Conservation (phyloP, 2,329 filamentous ascomycete species). For the Colletotrichum lindemuthianum region DNA sequence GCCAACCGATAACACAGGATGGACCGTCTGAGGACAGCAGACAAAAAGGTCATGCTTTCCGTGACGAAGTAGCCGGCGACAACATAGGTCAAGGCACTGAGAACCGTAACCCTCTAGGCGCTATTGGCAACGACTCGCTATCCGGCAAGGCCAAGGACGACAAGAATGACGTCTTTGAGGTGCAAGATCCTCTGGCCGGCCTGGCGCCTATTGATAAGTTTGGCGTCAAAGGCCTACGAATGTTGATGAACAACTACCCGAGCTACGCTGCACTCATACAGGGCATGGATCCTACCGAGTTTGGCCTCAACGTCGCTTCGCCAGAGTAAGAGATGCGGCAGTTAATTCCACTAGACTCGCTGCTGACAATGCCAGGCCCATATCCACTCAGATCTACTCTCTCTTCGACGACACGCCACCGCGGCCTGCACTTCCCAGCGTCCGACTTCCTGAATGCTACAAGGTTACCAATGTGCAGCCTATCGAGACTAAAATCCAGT, state of each 20-base stretch:
- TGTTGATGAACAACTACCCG: conserved; percentile 71
- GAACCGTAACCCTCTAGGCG: conserved; percentile 54
- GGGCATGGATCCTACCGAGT: conserved; percentile 66
- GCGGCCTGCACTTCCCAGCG: conserved; percentile 66
- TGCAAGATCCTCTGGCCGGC: conserved; percentile 67
- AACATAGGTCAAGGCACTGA: conserved; percentile 45
- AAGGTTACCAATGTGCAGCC: conserved; percentile 73
- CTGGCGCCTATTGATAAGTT: conserved; percentile 72
- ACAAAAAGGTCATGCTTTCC: conserved; percentile 56
- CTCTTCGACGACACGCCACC: conserved; percentile 69
- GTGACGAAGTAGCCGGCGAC: conserved; percentile 55
- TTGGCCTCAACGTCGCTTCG: conserved; percentile 68
- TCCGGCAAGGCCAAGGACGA: conserved; percentile 54
- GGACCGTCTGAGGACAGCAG: conserved; percentile 53
- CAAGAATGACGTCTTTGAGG: conserved; percentile 52
- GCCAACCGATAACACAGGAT: conserved; percentile 54
- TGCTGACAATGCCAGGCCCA: conserved; percentile 51
- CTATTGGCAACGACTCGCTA: conserved; percentile 57
- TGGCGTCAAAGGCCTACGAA: conserved; percentile 71
- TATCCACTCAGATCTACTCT: conserved; percentile 70
- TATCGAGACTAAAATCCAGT: conserved; percentile 72
- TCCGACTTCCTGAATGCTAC: conserved; percentile 72
- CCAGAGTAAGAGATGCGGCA: conserved; percentile 60
- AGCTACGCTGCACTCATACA: conserved; percentile 70
- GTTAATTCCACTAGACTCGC: background rate